Base-by-base conservation (phyloP, 2,329 filamentous ascomycete species). In the Aspergillus nomiae region DNA sequence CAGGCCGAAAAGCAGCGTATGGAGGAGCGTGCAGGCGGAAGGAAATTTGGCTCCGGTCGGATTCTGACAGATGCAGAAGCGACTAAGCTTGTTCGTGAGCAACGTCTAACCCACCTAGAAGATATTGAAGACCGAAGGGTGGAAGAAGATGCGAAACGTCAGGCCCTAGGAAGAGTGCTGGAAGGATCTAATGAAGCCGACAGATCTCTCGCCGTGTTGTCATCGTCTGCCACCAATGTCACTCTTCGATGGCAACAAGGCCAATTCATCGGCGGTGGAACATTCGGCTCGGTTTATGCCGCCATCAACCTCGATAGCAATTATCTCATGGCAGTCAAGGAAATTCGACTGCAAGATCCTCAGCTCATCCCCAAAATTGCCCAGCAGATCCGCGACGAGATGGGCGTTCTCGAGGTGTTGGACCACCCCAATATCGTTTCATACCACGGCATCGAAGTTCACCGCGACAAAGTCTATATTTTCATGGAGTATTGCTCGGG, bases 401-500 rank as follows among this genome's bases (percentile, higher is more conserved):
- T 99, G 94, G 90, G 91, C 58, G 94, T 99, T 6, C 82, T 99
- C 56, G 94, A 98, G 78, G 91, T 97, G 1, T 85, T 99, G 53
- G 94, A 99, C 73, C 95, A 99, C 75, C 95, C 95, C 26, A 99
- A 99, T 75, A 92, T 99, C 65, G 96, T 99, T 26, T 94, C 93
- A 11, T 99, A 99, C 79, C 95, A 95, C 74, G 95, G 95, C 63
- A 98, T 99, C 73, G 95, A 99, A 78, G 95, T 97, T 3, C 95
- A 99, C 79, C 88, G 95, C 66, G 95, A 99, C 83, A 95, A 97
- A 75, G 95, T 99, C n/a, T 99, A 98, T 79, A 97, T 99, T 69
- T 99, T 99, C 77, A 99, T 99, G 95, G 95, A 99, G 78, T 98
- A 96, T 79, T 99, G 95, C 78, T 96, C 93, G 5, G 94, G 95